Evolutionary conservation across 129 eudicot species (phyloP).

Genomic region (Silybum marianum): DNA sequence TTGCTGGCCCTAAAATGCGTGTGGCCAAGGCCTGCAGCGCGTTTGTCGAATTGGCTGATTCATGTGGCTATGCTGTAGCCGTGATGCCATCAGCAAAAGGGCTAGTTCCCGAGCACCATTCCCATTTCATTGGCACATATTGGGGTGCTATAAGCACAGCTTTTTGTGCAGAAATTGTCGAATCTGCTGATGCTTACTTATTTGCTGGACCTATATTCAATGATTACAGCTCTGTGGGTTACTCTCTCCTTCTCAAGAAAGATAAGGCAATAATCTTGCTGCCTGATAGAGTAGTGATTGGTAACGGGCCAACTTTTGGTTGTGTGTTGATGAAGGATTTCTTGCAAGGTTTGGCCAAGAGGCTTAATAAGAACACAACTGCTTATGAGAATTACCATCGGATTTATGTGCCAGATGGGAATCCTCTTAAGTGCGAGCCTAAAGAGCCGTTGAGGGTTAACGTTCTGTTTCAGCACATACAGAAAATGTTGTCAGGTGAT

Average conservation of each 20-base stretch:
- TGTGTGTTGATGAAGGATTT: conserved; percentile 82
- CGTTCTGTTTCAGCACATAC: conserved; percentile 51
- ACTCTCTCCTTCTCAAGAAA: conserved; percentile 63
- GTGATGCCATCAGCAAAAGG: conserved; percentile 78
- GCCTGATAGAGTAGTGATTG: conserved; percentile 66
- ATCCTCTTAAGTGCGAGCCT: conserved; percentile 37
- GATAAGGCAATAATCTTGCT: conserved; percentile 65
- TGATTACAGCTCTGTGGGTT: conserved; percentile 71
- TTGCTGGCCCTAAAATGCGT: conserved; percentile 72
- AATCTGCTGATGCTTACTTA: conserved; percentile 48
- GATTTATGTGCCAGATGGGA: conserved; percentile 49
- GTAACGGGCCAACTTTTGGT: conserved; percentile 78
- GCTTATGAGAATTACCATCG: conserved; percentile 50
- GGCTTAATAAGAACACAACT: conserved; percentile 35
- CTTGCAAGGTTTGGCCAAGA: conserved; percentile 44
- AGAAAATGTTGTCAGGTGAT: conserved; percentile 42
- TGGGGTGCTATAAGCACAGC: conserved; percentile 60
- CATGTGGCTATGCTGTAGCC: conserved; percentile 41
- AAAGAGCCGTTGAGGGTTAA: conserved; percentile 49
- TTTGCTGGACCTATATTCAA: conserved; percentile 40
- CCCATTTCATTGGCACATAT: conserved; percentile 55
- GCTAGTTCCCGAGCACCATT: conserved; percentile 50
- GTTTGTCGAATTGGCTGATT: conserved; percentile 42
- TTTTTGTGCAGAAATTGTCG: conserved; percentile 52
- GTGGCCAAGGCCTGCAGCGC: conserved; percentile 39